Evolutionary conservation across 2,329 filamentous ascomycete species (phyloP).

Genomic region (Rhynchosporium graminicola): DNA sequence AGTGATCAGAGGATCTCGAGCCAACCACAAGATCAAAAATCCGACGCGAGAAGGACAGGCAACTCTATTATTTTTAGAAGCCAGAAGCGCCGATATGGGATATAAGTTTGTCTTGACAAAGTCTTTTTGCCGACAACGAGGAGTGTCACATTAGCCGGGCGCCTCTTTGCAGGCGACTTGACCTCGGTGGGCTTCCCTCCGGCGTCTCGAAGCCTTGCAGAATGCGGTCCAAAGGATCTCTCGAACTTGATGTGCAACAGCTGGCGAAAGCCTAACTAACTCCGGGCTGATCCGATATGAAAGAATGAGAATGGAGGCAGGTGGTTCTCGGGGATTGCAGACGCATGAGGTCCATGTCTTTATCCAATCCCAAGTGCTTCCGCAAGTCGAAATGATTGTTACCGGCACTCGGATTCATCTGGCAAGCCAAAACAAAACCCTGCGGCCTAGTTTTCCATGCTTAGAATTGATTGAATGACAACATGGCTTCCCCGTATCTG

Average conservation of each 20-base stretch:
- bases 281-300: background rate
- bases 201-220: background rate
- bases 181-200: background rate
- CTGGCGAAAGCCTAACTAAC: background rate
- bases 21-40: background rate
- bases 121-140: background rate
- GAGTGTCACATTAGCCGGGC: constrained; percentile 4
- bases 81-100: constrained; percentile 4
- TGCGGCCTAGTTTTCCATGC: background rate
- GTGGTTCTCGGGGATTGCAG: too few relatives aligned
- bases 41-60: background rate
- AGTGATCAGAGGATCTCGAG: too few relatives aligned
- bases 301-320: background rate
- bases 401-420: background rate
- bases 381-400: background rate
- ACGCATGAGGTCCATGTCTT: background rate
- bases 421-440: constrained; percentile 4
- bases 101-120: background rate
- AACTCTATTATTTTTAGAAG: background rate
- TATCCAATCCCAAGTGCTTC: background rate
- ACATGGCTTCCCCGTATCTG: background rate
- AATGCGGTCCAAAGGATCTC: background rate
- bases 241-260: constrained; percentile 7
- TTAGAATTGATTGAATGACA: background rate
- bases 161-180: constrained; percentile 12